These are phyloP conservation scores for Artemisia argyi DNA, from an alignment of 129 eudicot species.

Conservation along the genomic window DNA sequence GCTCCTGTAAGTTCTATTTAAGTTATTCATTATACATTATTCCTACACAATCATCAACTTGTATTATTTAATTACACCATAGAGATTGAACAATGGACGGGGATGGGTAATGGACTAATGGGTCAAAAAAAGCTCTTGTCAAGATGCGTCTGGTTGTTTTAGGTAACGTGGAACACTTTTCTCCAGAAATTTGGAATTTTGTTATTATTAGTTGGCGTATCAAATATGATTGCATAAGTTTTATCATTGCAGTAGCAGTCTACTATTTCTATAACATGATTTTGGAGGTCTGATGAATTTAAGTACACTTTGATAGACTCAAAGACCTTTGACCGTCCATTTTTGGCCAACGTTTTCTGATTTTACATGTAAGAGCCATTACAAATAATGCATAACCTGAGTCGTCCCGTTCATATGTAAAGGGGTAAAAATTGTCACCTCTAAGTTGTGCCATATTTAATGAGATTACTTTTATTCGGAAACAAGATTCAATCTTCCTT, in stretches of 20 bases:
- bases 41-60: conserved; percentile 6
- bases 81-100: not conserved
- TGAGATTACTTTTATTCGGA: not conserved
- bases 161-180: not conserved
- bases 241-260: too few relatives aligned
- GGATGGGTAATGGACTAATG: not conserved
- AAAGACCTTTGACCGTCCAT: too few relatives aligned
- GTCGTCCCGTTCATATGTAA: not conserved
- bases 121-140: not conserved
- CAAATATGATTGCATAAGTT: not conserved
- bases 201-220: not conserved
- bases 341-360: not conserved
- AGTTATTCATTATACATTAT: conserved; percentile 7
- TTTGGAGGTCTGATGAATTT: not conserved
- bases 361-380: not conserved
- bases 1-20: conserved; percentile 73
- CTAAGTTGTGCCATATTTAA: not conserved
- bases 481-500: not conserved
- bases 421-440: not conserved
- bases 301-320: not conserved
- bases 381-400: not conserved
- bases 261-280: not conserved
- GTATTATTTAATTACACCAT: conserved; percentile 1
- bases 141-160: too few relatives aligned
- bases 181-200: not conserved